Base-by-base conservation (phyloP, 2,329 filamentous ascomycete species). In the Clonostachys rosea region DNA sequence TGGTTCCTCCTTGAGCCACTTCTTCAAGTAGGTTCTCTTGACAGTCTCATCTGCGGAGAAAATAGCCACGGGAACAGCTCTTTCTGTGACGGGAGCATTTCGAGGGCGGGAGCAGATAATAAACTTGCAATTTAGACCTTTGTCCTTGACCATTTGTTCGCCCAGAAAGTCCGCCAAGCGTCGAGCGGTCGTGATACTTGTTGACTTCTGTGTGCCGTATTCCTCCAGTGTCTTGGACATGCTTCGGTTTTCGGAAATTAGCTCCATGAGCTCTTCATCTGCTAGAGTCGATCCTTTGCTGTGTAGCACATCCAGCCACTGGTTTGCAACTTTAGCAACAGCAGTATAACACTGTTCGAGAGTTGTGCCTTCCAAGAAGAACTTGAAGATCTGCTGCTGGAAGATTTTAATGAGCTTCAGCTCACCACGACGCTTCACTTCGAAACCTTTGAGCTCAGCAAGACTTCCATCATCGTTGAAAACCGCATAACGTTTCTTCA, bases 331-430 rank as follows among this genome's bases (percentile, higher is more conserved):
- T 61, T 90, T 95, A 46, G 95, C 91, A 3, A 99, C 95, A 3
- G 92, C 86, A 13, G 70, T 81, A 61, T 99, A 99, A 16, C 91
- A 96, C 63, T 97, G 91, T 4, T 84, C 75, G 42, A 99, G 76
- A 0, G 91, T 95, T 5, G 81, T 79, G 7, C 94, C 94, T 60
- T 99, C 92, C 6, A 99, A 74, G 71, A 99, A 99, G 69, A 99
- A 97, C 63, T 96, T 96, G 84, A 99, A 99, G 55, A 99, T 96
- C 61, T 99, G 94, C 50, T 94, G 90, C 66, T 99, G 94, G 66
- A 99, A 99, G 62, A 97, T 99, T 70, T 99, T 99, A 79, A 99
- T 99, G 56, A 99, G 84, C 71, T 99, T 99, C 56, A 99, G 74
- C 70, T 99, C 94, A 75, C 94, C 94, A 80, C 94, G 82, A 63